phyloP scores from a whole-genome alignment of 805 yeast species.

The Candida ulmi region DNA sequence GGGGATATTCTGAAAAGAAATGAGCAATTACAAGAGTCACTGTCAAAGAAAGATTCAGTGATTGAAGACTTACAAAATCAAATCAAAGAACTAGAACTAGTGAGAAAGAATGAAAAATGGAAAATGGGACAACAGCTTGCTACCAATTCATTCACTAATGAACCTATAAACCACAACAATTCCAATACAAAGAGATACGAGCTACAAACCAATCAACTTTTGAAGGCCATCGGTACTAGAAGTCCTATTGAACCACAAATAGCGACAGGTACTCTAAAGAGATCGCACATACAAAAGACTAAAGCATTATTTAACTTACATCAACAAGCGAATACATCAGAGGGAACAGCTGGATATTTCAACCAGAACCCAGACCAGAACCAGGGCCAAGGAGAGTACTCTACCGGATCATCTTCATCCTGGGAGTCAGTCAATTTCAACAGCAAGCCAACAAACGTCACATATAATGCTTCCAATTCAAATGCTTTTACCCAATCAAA shows the following conservation, averaged over 20 bases:
- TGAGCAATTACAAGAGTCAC: conserved; percentile 43
- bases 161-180: background rate
- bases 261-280: no score
- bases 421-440: background rate
- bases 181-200: background rate
- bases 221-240: background rate
- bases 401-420: no score
- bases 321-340: background rate
- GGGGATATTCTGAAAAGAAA: conserved; percentile 38
- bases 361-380: no score
- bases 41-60: conserved; percentile 61
- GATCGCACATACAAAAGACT: background rate
- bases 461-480: background rate
- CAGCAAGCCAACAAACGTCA: no score
- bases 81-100: conserved; percentile 53
- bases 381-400: no score
- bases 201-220: background rate
- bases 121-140: conserved; percentile 31
- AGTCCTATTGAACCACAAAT: background rate
- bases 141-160: conserved; percentile 2
- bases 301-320: background rate
- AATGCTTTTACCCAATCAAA: background rate
- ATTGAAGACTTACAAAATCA: conserved; percentile 51
- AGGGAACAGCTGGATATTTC: no score
- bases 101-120: conserved; percentile 46